phyloP scores from a whole-genome alignment of 140 eudicot genomes.

The Bidens hawaiensis region DNA sequence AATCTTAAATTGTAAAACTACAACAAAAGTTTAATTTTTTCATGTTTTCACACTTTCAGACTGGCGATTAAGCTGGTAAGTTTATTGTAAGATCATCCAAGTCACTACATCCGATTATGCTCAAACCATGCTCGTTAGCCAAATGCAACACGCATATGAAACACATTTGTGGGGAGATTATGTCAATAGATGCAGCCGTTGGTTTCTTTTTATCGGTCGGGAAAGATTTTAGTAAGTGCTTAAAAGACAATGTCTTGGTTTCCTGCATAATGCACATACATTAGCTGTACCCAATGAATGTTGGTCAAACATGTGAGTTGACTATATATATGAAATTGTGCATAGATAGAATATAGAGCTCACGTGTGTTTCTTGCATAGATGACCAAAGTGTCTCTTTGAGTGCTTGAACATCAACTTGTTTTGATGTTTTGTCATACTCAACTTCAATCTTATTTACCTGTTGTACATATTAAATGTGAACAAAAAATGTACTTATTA shows the following conservation, averaged over 20 bases:
- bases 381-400: constrained; percentile 87
- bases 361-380: constrained; percentile 48
- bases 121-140: constrained; percentile 88
- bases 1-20: constrained; percentile 3
- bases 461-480: constrained; percentile 15
- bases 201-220: constrained; percentile 41
- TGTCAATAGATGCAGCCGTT: constrained; percentile 49
- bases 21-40: neutral
- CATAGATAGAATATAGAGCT: constrained; percentile 1
- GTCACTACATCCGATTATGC: constrained; percentile 46
- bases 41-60: neutral
- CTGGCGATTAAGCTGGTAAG: constrained; percentile 24
- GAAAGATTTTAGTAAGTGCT: constrained; percentile 44
- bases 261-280: constrained; percentile 22
- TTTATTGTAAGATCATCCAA: constrained; percentile 73
- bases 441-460: constrained; percentile 89
- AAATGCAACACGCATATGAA: constrained; percentile 83
- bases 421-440: constrained; percentile 87
- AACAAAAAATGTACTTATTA: neutral
- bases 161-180: constrained; percentile 82
- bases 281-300: neutral
- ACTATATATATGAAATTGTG: neutral
- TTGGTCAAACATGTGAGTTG: neutral
- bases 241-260: constrained; percentile 55
- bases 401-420: constrained; percentile 98